These are phyloP conservation scores for Penicillium verhagenii DNA, from an alignment of 495 filamentous ascomycete genomes.

Conservation along the genomic window DNA sequence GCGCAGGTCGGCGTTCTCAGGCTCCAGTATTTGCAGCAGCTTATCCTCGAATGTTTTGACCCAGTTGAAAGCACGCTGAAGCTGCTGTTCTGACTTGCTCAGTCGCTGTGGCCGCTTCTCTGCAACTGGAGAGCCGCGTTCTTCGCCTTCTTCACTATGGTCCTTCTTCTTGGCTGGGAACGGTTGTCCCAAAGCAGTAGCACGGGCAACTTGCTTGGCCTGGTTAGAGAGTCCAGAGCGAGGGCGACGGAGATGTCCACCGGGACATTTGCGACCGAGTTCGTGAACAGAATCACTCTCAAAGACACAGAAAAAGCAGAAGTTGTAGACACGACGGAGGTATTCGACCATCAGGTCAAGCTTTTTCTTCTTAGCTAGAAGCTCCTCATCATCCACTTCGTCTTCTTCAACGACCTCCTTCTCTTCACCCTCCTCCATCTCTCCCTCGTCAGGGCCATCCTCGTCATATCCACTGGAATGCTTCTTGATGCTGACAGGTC, in stretches of 20 bases:
- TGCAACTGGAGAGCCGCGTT: constrained; percentile 57
- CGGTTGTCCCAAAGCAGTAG: constrained; percentile 72
- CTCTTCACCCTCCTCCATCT: constrained; percentile 68
- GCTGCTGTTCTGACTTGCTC: constrained; percentile 81
- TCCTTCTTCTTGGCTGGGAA: constrained; percentile 81
- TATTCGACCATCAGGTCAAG: constrained; percentile 96
- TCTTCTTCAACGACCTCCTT: constrained; percentile 77
- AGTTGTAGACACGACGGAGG: constrained; percentile 92
- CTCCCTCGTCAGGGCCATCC: constrained; percentile 69
- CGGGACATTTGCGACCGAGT: constrained; percentile 90
- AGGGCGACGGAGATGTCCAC: constrained; percentile 91
- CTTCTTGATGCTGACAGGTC: constrained; percentile 58
- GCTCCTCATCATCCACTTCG: constrained; percentile 82
- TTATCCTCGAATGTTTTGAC: constrained; percentile 99
- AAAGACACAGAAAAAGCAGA: constrained; percentile 99
- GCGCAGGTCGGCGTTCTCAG: constrained; percentile 75
- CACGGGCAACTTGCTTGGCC: constrained; percentile 80
- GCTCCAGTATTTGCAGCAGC: constrained; percentile 85
- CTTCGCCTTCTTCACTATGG: constrained; percentile 61
- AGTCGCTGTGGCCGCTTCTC: constrained; percentile 67
- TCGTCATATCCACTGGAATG: constrained; percentile 57
- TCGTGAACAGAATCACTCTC: constrained; percentile 97
- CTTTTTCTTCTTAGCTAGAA: constrained; percentile 93
- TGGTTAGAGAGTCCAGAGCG: constrained; percentile 75
- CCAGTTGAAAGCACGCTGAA: constrained; percentile 96